Base-by-base conservation (phyloP, 768 basidiomycete species). In the Thelephora aurantiotincta region DNA sequence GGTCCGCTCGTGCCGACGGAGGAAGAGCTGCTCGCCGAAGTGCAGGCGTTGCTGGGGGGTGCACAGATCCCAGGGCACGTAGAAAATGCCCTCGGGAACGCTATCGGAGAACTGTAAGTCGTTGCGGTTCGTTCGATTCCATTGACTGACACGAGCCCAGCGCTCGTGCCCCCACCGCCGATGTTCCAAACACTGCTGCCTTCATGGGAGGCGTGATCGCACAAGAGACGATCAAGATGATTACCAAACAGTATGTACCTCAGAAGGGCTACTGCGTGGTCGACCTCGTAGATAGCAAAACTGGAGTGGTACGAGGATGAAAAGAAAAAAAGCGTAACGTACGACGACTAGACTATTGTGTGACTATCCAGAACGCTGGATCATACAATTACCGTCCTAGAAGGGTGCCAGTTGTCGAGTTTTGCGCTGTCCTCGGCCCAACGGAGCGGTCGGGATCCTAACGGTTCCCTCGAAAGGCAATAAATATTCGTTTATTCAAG, bases 211-310 rank as follows among this genome's bases (percentile, higher is more conserved):
- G 96, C 2, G 63, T 98, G 33, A 82, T 97, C 16, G 91, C 93
- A 20, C 96, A 99, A 56, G 96, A 99, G 60, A 80, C 81, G 5
- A 98, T 98, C 72, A 98, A 99, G 73, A 73, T 98, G 65, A 82
- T 94, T 57, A 99, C 94, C 49, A 80, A 78, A 57, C 96, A 99
- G 63, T 99, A 99, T 60, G 74, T 93, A 12, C 93, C 96, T 6
- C 74, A 94, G 52, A 77, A 82, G 51, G 87, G 89, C 12, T 82
- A 82, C 53, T 87, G 84, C 55, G 71, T 89, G 19, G 68, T 94
- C 43, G 92, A 98, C 65, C 72, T 96, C 51, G 71, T 89, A 23
- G 83, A 83, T 45, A 79, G 78, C 16, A 82, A 77, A 79, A 86
- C 85, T 5, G 82, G 81, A 11, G 54, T 67, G 22, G 63, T 81